Base-by-base conservation (phyloP, 73 alveolate genomes). In the Tetrahymena borealis region DNA sequence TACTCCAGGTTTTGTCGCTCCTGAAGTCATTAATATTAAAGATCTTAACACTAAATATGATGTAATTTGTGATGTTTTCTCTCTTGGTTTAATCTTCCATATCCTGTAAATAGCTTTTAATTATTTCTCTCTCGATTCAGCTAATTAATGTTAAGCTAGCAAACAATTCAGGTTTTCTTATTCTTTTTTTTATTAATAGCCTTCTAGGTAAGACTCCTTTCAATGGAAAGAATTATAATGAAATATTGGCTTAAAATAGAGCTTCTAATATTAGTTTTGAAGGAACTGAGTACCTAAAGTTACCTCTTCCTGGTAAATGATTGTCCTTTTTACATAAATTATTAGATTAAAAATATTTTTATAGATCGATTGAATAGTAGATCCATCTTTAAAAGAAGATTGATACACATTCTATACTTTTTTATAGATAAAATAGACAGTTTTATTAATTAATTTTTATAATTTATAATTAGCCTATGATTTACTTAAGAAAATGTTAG, bases 151-250 rank as follows among this genome's bases (percentile, higher is more conserved):
- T 10, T 42, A 33, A 16, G 79, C 85, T 60, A 60, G 85, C 28
- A 60, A 60, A 60, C 28, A 3, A 60, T 60, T 60, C 32, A n/a
- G 4, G n/a, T n/a, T 2, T 24, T 60, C 28, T 60, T 60, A 7
- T n/a, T 20, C 3, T 11, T 9, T 10, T 9, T 15, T 24, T 41
- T 18, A 41, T 10, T 24, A 60, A 60, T 77, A 92, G 95, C 40
- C 94, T 97, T 31, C 94, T 96, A 38, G 99, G 99, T 0, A 91
- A 97, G 37, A 97, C 98, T 24, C 98, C 99, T 20, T 97, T 97
- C 94, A 97, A 94, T n/a, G 99, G 98, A 16, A 78, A 95, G 32
- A 95, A 96, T 39, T 96, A 92, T 40, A 94, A 97, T 91, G 98
- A 97, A 79, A 96, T 97, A 9, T 91, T 97, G 60, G 91, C 91